Evolutionary conservation across 192 early-diverging fungal species (phyloP), one percentile per base, ranked within the genome.

Genomic region (Coemansia sp.): DNA sequence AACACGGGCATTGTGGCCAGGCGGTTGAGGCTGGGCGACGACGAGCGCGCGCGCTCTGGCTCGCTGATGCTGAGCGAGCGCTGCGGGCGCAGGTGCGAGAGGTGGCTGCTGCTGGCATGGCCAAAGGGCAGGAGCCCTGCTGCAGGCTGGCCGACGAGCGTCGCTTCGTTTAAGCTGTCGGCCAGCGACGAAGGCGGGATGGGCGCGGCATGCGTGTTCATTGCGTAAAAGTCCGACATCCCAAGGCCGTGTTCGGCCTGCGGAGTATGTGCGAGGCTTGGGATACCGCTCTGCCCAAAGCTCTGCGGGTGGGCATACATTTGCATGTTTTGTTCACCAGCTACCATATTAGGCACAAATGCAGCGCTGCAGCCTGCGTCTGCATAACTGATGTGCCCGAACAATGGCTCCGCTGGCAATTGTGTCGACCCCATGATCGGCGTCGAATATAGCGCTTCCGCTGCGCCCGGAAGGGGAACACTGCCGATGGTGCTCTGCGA

Each of bases 11-110:
- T 60, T 12, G 47, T 38, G 47, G 46, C 27, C 16, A 61, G 49
- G 11, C 50, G 33, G 27, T 12, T 44, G 19, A 61, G 59, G 27
- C 46, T 50, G 8, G 70, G 64, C 42, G 67, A 65, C 27, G 67
- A 60, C 52, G 63, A 58, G 40, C 64, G 73, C 6, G 64, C 52
- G 32, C 59, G 55, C 38, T 29, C 45, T 10, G 60, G 64, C 31
- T 62, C 68, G 51, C 60, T 43, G 40, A 56, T 58, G 64, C 73
- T 70, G 24, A 70, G 55, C 23, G 73, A 67, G 14, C 73, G 25
- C 49, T 61, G 49, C 8, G 56, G 32, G 29, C 73, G 67, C 62
- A 65, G 46, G 11, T 49, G 48, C 14, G 67, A 51, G 10, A 58
- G 25, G 3, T 53, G 62, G 25, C 35, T 44, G n/a, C 47, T 54